These are phyloP conservation scores for Auriscalpium orientale DNA, from an alignment of 768 basidiomycete genomes.

Conservation along the genomic window DNA sequence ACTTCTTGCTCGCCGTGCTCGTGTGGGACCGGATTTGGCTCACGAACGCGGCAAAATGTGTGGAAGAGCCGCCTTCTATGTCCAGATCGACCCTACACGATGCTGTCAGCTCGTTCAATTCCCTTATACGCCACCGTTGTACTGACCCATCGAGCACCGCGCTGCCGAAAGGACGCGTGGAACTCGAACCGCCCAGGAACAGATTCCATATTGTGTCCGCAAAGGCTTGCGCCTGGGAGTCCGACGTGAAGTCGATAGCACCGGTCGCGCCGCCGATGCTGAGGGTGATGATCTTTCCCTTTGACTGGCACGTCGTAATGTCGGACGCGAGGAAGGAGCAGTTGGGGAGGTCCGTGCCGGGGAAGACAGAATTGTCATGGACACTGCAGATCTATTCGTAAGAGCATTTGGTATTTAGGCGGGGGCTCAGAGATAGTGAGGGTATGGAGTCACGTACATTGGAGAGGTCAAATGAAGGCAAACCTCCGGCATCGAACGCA, in stretches of 20 bases:
- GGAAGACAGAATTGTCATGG: slow-evolving; percentile 40
- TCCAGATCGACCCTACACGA: slow-evolving; percentile 51
- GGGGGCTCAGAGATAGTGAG: background rate
- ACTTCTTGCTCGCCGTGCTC: slow-evolving; percentile 47
- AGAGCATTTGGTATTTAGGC: background rate
- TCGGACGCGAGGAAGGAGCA: slow-evolving; percentile 51
- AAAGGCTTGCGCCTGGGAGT: slow-evolving; percentile 47
- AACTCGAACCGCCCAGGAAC: slow-evolving; percentile 54
- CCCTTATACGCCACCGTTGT: too few relatives aligned
- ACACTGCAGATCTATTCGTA: slow-evolving; percentile 49
- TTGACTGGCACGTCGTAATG: slow-evolving; percentile 53
- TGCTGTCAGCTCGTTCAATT: background rate
- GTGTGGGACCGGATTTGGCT: slow-evolving; percentile 46
- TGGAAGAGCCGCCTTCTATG: slow-evolving; percentile 52
- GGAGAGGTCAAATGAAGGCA: slow-evolving; percentile 51
- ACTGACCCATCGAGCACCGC: slow-evolving; percentile 63
- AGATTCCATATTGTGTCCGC: slow-evolving; percentile 63
- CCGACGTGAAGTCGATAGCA: slow-evolving; percentile 50
- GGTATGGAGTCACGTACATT: slow-evolving; percentile 32
- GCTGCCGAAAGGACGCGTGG: slow-evolving; percentile 59
- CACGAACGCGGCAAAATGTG: slow-evolving; percentile 28
- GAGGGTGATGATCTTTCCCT: slow-evolving; percentile 30
- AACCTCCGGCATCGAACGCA: slow-evolving; percentile 49
- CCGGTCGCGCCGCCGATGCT: slow-evolving; percentile 41
- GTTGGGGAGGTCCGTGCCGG: slow-evolving; percentile 56